Evolutionary conservation across 495 filamentous ascomycete species (phyloP).

Genomic region (Hypomontagnella monticulosa): DNA sequence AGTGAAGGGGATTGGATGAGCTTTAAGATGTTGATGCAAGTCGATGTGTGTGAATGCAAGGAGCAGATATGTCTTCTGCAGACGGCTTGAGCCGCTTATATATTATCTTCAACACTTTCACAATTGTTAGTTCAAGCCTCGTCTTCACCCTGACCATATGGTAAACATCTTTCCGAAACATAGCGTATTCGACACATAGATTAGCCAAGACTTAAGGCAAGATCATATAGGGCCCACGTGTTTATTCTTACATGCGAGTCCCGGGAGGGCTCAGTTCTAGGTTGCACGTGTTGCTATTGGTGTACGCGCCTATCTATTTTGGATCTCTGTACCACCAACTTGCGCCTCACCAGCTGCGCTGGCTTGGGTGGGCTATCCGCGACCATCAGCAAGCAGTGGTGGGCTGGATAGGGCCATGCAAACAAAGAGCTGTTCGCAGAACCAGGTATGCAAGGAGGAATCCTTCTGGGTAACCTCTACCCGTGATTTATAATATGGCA

Average conservation of each 20-base stretch:
- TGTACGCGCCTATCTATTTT: conserved; percentile 14
- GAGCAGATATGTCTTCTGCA: too few species aligned
- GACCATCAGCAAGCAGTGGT: background rate
- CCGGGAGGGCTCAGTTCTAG: background rate
- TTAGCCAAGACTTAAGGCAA: background rate
- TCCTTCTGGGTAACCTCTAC: conserved; percentile 24
- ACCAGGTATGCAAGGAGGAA: background rate
- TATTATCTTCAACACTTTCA: too few species aligned
- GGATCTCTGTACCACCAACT: background rate
- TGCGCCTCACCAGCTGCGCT: conserved; percentile 22
- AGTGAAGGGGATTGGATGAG: background rate
- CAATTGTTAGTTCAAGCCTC: too few species aligned
- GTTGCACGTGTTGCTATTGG: background rate
- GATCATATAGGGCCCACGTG: background rate
- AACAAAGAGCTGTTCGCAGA: background rate
- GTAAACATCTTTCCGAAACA: too few species aligned
- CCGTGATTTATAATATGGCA: conserved; percentile 19
- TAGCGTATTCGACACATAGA: background rate
- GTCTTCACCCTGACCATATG: background rate
- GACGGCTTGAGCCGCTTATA: too few species aligned
- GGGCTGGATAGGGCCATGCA: background rate
- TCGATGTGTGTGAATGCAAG: background rate
- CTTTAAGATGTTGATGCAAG: too few species aligned
- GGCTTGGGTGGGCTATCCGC: background rate
- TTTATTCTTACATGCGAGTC: background rate